Evolutionary conservation across 169 alveolate species (phyloP).

Genomic region (Besnoitia besnoiti): DNA sequence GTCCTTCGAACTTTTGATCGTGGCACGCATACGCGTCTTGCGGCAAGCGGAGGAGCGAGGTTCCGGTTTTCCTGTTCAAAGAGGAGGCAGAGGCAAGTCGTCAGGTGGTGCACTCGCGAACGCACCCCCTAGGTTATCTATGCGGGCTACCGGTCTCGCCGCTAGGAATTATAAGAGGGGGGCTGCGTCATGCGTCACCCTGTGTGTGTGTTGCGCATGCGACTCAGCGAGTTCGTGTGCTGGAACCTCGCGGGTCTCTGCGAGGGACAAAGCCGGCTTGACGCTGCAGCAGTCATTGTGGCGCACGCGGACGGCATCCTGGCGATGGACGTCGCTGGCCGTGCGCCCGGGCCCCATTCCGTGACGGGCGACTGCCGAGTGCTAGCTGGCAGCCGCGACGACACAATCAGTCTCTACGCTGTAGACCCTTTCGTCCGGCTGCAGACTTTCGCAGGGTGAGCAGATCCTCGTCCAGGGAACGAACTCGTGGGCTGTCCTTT

Average conservation of each 20-base stretch:
- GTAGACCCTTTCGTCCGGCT: conserved; percentile 60
- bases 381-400: conserved; percentile 64
- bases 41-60: no score
- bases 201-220: neutral
- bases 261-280: conserved; percentile 40
- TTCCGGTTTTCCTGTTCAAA: no score
- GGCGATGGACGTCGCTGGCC: conserved; percentile 46
- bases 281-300: conserved; percentile 55
- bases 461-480: no score
- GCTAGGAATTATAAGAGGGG: no score
- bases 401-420: conserved; percentile 63
- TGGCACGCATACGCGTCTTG: no score
- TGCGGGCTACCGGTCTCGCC: no score
- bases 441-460: conserved; percentile 62
- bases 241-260: conserved; percentile 45
- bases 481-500: no score
- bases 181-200: no score
- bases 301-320: conserved; percentile 67
- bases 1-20: no score
- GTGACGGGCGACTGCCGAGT: conserved; percentile 11
- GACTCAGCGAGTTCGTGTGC: conserved; percentile 53
- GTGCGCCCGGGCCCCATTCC: neutral
- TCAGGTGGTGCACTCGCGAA: no score
- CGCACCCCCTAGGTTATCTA: no score
- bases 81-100: no score